Base-by-base conservation (phyloP, 805 yeast genomes). In the Candida sonorensis region DNA sequence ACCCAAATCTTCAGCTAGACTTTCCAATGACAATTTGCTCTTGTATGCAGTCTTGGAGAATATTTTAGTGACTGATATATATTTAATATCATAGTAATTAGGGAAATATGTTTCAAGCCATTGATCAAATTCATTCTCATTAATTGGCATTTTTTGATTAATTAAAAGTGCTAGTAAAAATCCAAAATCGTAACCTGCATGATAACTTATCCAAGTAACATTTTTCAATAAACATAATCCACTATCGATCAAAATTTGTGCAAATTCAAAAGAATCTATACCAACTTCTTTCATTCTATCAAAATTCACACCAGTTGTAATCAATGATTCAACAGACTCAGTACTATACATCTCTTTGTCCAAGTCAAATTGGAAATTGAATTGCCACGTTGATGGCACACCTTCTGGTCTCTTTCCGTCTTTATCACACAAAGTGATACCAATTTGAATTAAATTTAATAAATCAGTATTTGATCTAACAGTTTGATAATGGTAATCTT, bases 401-500 rank as follows among this genome's bases (percentile, higher is more conserved):
- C 55, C 57, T 42, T 77, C 81, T 2, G 88, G 88, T 36, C 74
- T 75, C 37, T 72, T 75, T 10, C 90, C 92, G 33, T 66, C 67
- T 27, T 66, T 64, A 52, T 82, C 92, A 35, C 84, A 66, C 16
- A 86, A 57, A 0, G 94, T 77, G 26, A 86, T 64, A 17, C 94
- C 94, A 34, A 92, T 70, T 59, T 92, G 98, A 34, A 92, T 79
- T 36, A 92, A 74, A 46, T 81, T 79, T 44, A 88, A 61, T 35
- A 92, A 66, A 57, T 92, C 98, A 4, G 92, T 83, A 55, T 92
- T 92, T 8, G 94, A 69, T 51, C 98, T 72, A 60, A 92, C 70
- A 0, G 97, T 90, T 58, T 92, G 98, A 53, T 90, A 92, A 57
- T 92, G 97, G 58, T 87, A 92, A 56, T 92, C 97, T 16, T 81